These are phyloP conservation scores for Alternaria gaisen DNA, from an alignment of 2,329 filamentous ascomycete genomes.

Conservation along the genomic window DNA sequence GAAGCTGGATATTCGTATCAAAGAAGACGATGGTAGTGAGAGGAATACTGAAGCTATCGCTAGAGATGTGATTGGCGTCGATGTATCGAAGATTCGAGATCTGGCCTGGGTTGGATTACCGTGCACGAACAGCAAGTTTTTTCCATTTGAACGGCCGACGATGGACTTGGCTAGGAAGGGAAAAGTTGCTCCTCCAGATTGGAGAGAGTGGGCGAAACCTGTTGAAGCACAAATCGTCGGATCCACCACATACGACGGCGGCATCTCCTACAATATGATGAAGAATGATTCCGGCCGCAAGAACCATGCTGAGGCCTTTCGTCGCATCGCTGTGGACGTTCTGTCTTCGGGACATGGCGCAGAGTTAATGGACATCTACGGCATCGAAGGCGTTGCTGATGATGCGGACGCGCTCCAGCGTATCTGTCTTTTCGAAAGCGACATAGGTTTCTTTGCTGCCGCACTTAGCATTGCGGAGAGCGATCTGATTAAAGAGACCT, in stretches of 20 bases:
- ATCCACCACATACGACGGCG: constrained; percentile 27
- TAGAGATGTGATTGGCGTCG: constrained; percentile 15
- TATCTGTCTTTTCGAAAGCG: constrained; percentile 29
- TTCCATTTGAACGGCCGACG: constrained; percentile 18
- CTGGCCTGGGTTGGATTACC: constrained; percentile 26
- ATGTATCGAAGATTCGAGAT: constrained; percentile 17
- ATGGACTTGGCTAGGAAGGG: constrained; percentile 14
- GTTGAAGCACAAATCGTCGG: constrained; percentile 25
- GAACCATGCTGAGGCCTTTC: constrained; percentile 11
- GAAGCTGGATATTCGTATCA: constrained; percentile 10
- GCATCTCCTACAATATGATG: constrained; percentile 31
- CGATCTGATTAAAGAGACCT: constrained; percentile 19
- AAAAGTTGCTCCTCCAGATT: background rate
- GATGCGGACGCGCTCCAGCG: constrained; percentile 22
- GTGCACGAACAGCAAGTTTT: constrained; percentile 16
- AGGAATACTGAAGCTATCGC: background rate
- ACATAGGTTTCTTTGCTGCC: constrained; percentile 30
- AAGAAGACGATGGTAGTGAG: background rate
- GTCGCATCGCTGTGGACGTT: constrained; percentile 6
- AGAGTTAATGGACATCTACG: constrained; percentile 12
- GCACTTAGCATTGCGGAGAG: constrained; percentile 17
- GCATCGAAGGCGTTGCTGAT: background rate
- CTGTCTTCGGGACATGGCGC: constrained; percentile 4
- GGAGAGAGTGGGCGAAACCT: constrained; percentile 7
- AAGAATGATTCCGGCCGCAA: constrained; percentile 14